Base-by-base conservation (phyloP, 2,329 filamentous ascomycete genomes). In the Colletotrichum cuscutae region DNA sequence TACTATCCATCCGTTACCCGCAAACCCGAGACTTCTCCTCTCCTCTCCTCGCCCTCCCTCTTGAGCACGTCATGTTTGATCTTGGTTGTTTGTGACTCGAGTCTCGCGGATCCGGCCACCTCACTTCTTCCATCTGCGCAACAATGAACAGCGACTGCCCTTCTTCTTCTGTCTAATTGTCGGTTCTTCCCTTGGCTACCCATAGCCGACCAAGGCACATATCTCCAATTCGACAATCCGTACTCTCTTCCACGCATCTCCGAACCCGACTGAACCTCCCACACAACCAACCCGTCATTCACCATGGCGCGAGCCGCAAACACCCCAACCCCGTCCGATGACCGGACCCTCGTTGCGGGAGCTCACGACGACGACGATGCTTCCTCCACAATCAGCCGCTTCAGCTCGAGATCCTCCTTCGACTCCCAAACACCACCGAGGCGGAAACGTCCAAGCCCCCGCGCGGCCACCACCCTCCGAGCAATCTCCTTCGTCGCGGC, bases 401-500 rank as follows among this genome's bases (percentile, higher is more conserved):
- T 71, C 26, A 77, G 65, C 46, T 77, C 77, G 8, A 58, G 75
- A 56, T 77, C 77, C 11, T 78, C 77, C 19, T 35, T 77, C 37
- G 65, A 73, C 30, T 77, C 76, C 52, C 49, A 61, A 8, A 68
- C 59, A 26, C 46, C 49, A 57, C 74, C 72, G 15, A 64, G 61
- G 46, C 75, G 72, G 22, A 71, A 65, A 26, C 66, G 53, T 26
- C 64, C 26, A 13, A 70, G 67, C 72, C 75, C 69, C 58, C 71
- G 67, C 26, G 53, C 71, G 42, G 77, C 76, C 63, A 83, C 81
- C 67, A 77, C 80, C 42, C 66, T 78, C 35, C 86, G 86, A 70
- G 75, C 82, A 76, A 68, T 88, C 58, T 87, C 90, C 68, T 90
- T 91, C 77, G 75, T 86, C 32, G 84, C 85, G 26, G 87, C 90